Percentiles rank a stretch among this genome's conserved stretches.
Evolutionary conservation across 768 basidiomycete genomes (phyloP).

Genomic region (Pleurotus tuber-regium): DNA sequence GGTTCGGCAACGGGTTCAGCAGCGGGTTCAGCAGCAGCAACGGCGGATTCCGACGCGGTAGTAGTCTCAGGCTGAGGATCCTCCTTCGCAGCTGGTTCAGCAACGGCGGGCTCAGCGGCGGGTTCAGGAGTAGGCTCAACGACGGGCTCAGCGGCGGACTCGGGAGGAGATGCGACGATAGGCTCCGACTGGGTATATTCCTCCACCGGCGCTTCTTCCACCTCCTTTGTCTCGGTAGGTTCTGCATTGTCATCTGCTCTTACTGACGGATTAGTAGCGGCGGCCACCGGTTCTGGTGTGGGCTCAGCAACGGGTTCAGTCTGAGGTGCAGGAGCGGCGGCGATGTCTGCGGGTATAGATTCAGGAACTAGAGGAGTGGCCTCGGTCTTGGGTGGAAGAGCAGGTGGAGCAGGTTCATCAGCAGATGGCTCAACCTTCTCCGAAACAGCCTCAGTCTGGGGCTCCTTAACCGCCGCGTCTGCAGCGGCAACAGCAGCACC

Average conservation of each 20-base stretch:
- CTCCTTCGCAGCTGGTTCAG: constrained; percentile 12
- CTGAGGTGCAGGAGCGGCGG: neutral
- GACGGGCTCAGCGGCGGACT: neutral
- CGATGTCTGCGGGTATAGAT: neutral
- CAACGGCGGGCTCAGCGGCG: neutral
- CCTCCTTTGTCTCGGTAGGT: too few species aligned
- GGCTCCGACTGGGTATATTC: too few species aligned
- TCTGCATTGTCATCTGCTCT: too few species aligned
- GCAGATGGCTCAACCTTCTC: too few species aligned
- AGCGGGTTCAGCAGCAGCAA: constrained; percentile 3
- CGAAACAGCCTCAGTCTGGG: constrained; percentile 5
- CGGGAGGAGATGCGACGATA: neutral
- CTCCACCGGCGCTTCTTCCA: too few species aligned
- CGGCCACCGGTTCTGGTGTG: neutral
- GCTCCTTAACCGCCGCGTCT: neutral
- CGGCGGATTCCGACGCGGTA: constrained; percentile 12
- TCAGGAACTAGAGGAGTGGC: constrained; percentile 7
- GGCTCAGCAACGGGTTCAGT: neutral
- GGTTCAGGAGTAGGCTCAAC: neutral
- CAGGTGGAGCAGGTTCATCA: too few species aligned
- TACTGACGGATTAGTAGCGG: too few species aligned
- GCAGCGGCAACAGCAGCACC: constrained; percentile 16
- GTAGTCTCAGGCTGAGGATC: neutral
- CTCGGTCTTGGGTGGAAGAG: too few species aligned
- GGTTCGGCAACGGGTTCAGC: neutral